These are phyloP conservation scores for Neurospora sp. DNA, from an alignment of 495 filamentous ascomycete genomes.

Conservation along the genomic window DNA sequence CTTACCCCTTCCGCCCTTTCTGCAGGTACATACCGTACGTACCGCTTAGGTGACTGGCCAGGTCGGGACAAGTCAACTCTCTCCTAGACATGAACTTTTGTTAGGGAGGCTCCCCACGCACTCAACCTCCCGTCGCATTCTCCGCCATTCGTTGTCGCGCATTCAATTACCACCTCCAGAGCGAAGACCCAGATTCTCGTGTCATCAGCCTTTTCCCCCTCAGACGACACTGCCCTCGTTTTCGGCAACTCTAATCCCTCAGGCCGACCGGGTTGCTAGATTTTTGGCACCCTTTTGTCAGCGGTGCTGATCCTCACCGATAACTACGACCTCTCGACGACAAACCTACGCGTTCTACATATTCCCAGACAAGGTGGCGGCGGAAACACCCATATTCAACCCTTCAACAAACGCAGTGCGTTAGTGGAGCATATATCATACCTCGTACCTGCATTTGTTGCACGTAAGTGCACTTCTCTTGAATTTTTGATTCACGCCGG, in stretches of 20 bases:
- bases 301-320: too few relatives aligned
- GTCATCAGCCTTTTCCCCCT: neutral
- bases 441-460: neutral
- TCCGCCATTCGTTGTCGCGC: neutral
- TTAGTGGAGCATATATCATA: neutral
- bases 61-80: neutral
- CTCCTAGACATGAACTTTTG: neutral
- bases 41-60: neutral
- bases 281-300: neutral
- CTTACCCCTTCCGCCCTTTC: too few relatives aligned
- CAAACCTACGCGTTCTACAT: neutral
- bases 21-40: too few relatives aligned
- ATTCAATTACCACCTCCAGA: neutral
- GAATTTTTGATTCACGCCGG: too few relatives aligned
- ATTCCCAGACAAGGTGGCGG: neutral
- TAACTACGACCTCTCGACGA: too few relatives aligned
- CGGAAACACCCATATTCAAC: neutral
- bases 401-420: neutral
- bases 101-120: neutral
- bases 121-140: neutral
- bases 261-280: neutral
- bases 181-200: neutral
- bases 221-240: neutral
- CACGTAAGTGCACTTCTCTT: neutral
- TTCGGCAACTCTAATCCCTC: neutral